Conservation (phyloP, 768 basidiomycete species). For the Suillus subalutaceus region DNA sequence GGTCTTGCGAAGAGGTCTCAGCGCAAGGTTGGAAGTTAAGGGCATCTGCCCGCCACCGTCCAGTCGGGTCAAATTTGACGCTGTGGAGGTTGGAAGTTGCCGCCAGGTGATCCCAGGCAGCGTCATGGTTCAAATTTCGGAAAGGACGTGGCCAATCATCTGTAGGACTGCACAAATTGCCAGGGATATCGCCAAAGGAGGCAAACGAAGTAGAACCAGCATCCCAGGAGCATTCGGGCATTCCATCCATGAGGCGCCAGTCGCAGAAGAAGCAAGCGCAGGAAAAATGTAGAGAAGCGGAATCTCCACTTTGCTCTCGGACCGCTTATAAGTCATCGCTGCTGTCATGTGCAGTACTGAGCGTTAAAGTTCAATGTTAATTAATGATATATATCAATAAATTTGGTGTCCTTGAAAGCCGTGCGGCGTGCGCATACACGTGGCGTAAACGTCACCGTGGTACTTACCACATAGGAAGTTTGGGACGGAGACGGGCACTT, state of each 20-base stretch:
- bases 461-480: constrained; percentile 11
- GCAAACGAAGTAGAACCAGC: constrained; percentile 40
- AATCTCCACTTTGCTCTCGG: constrained; percentile 4
- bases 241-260: constrained; percentile 18
- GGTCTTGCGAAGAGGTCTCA: constrained; percentile 59
- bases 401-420: constrained; percentile 18
- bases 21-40: constrained; percentile 71
- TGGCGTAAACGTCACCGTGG: constrained; percentile 21
- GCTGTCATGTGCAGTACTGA: constrained; percentile 28
- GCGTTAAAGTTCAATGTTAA: constrained; percentile 24
- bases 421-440: constrained; percentile 28
- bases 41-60: constrained; percentile 52
- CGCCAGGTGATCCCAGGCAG: constrained; percentile 56
- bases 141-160: constrained; percentile 70
- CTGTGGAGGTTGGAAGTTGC: constrained; percentile 55
- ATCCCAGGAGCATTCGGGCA: constrained; percentile 20
- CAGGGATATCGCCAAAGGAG: constrained; percentile 63
- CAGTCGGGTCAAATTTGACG: constrained; percentile 38
- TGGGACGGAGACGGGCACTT: constrained; percentile 11
- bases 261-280: constrained; percentile 5
- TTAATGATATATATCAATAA: constrained; percentile 17
- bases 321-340: constrained; percentile 33
- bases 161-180: constrained; percentile 61
- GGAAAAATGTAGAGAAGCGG: constrained; percentile 15
- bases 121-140: constrained; percentile 49